Conservation (phyloP, 2,329 filamentous ascomycete genomes). For the Mycocentrospora acerina region DNA sequence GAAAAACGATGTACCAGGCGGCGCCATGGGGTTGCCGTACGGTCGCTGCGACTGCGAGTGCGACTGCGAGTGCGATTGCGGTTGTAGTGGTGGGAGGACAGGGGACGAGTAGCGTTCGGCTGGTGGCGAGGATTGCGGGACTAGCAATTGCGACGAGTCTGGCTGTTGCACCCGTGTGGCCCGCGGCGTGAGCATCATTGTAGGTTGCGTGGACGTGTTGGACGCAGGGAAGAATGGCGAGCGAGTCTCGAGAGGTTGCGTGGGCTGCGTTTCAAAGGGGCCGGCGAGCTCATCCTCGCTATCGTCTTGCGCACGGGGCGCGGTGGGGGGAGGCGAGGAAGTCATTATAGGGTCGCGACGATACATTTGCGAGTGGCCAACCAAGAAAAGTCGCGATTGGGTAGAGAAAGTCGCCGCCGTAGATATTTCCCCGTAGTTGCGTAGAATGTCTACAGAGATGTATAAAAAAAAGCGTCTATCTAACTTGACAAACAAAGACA, state of each 20-base stretch:
- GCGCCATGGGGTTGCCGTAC: slow-evolving; percentile 68
- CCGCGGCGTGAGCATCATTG: slow-evolving; percentile 56
- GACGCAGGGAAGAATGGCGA: slow-evolving; percentile 29
- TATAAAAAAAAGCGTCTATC: slow-evolving; percentile 4
- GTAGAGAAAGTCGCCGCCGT: slow-evolving; percentile 1
- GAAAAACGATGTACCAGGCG: slow-evolving; percentile 70
- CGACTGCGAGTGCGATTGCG: slow-evolving; percentile 31
- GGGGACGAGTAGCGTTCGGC: slow-evolving; percentile 43
- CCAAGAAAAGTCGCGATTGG: neutral
- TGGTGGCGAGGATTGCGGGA: slow-evolving; percentile 84
- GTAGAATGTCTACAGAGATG: slow-evolving; percentile 2
- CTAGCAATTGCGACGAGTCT: slow-evolving; percentile 62
- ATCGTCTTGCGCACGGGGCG: slow-evolving; percentile 30
- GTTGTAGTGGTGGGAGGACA: slow-evolving; percentile 18
- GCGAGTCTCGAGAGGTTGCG: slow-evolving; percentile 29
- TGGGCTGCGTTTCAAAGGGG: slow-evolving; percentile 49
- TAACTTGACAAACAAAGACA: slow-evolving; percentile 15
- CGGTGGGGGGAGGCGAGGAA: slow-evolving; percentile 30
- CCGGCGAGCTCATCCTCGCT: slow-evolving; percentile 52
- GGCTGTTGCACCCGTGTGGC: slow-evolving; percentile 30
- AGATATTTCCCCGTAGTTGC: neutral
- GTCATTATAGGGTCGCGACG: slow-evolving; percentile 36
- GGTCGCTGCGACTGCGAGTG: slow-evolving; percentile 66
- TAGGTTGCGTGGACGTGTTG: slow-evolving; percentile 59
- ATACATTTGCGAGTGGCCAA: slow-evolving; percentile 31